Conservation (phyloP, 169 alveolate genomes). For the Plasmodium cynomolgi region DNA sequence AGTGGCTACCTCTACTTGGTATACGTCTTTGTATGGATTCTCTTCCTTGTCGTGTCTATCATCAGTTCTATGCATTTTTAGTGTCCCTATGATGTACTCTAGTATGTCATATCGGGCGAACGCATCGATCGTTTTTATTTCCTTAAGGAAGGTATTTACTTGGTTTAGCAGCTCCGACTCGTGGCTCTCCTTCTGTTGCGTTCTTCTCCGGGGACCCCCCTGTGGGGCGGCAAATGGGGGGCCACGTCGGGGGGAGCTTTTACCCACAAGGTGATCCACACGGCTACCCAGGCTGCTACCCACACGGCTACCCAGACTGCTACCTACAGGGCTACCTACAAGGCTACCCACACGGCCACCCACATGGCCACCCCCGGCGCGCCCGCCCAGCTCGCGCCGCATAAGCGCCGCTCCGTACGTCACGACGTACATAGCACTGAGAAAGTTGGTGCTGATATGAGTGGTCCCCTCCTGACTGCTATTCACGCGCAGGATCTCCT, state of each 20-base stretch:
- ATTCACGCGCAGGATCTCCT: conserved; percentile 5
- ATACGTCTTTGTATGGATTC: not conserved
- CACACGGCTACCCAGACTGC: not conserved
- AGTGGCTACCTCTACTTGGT: not conserved
- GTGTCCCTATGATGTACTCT: conserved; percentile 33
- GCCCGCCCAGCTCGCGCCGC: not conserved
- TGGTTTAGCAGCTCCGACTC: not conserved
- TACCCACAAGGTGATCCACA: no score
- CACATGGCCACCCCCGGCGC: not conserved
- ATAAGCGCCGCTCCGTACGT: conserved; percentile 17
- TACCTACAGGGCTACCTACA: no score
- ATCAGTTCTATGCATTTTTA: not conserved
- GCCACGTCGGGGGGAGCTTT: no score
- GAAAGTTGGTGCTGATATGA: conserved; percentile 35
- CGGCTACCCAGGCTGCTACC: not conserved
- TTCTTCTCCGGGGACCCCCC: not conserved
- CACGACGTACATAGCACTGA: conserved; percentile 23
- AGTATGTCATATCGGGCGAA: conserved; percentile 33
- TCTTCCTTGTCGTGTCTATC: not conserved
- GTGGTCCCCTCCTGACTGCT: not conserved
- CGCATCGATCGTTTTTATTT: conserved; percentile 3
- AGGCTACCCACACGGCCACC: not conserved
- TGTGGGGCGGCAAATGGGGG: not conserved
- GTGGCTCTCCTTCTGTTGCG: not conserved
- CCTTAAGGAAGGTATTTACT: not conserved